phyloP scores from a whole-genome alignment of 768 basidiomycete species.

The Hypholoma fasciculare region DNA sequence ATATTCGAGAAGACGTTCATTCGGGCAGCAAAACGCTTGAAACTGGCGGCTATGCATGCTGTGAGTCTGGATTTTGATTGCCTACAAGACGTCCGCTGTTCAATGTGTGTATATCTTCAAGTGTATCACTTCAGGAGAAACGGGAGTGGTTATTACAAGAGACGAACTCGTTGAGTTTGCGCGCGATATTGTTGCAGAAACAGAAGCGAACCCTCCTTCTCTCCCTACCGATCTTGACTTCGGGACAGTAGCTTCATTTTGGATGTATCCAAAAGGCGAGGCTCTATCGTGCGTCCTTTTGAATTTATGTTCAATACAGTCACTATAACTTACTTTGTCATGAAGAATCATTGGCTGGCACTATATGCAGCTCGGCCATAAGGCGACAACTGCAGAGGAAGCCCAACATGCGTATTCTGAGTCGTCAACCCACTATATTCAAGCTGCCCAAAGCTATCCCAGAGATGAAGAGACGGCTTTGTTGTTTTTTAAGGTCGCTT shows the following conservation, averaged over 20 bases:
- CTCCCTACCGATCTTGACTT: slow-evolving; percentile 15
- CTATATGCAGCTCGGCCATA: slow-evolving; percentile 6
- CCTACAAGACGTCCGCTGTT: no score
- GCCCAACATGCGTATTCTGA: slow-evolving; percentile 2
- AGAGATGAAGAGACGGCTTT: background rate
- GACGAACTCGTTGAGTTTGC: slow-evolving; percentile 32
- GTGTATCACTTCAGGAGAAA: slow-evolving; percentile 7
- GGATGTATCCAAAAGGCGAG: slow-evolving; percentile 33
- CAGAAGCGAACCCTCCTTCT: slow-evolving; percentile 24
- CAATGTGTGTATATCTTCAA: background rate
- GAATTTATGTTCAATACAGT: background rate
- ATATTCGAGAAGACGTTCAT: slow-evolving; percentile 44
- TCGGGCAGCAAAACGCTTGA: slow-evolving; percentile 36
- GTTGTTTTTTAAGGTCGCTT: background rate
- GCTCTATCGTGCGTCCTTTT: slow-evolving; percentile 34
- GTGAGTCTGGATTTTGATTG: slow-evolving; percentile 19
- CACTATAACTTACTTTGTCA: background rate
- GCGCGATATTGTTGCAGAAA: slow-evolving; percentile 30
- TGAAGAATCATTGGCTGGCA: slow-evolving; percentile 4
- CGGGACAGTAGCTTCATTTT: slow-evolving; percentile 36
- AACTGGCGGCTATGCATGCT: slow-evolving; percentile 31
- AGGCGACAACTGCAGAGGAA: background rate
- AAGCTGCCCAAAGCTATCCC: background rate
- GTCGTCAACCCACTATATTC: slow-evolving; percentile 2
- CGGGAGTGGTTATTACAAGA: slow-evolving; percentile 17